Evolutionary conservation across 176 grass and related monocot genomes (phyloP).

Genomic region (Dendrocalamus sinicus): DNA sequence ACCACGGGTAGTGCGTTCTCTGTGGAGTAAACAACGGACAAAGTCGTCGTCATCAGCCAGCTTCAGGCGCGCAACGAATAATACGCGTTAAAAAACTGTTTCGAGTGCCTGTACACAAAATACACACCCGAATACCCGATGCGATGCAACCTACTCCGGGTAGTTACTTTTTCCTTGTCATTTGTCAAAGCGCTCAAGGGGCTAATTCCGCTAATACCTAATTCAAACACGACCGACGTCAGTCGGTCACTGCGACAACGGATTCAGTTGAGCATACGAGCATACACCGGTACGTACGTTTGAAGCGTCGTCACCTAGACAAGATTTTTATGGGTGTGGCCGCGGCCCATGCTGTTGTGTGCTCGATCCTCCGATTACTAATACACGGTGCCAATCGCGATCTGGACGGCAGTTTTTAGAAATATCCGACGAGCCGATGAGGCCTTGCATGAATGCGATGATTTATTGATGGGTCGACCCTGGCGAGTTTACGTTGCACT

Average conservation of each 20-base stretch:
- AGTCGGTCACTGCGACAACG: no score
- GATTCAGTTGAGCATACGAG: background rate
- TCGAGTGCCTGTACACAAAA: background rate
- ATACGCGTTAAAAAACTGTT: background rate
- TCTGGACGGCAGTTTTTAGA: background rate
- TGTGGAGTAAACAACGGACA: background rate
- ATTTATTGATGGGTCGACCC: no score
- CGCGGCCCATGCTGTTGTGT: background rate
- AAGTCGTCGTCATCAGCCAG: background rate
- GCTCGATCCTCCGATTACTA: background rate
- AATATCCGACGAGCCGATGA: background rate
- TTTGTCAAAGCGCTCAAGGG: background rate
- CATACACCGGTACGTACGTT: background rate
- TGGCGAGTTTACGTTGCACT: no score
- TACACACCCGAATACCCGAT: background rate
- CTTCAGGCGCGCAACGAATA: background rate
- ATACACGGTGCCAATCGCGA: background rate
- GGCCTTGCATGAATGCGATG: no score
- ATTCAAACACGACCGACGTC: no score
- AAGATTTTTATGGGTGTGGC: background rate
- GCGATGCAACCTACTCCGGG: background rate
- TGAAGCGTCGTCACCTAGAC: background rate
- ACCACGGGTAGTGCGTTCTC: constrained; percentile 61
- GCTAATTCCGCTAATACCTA: background rate
- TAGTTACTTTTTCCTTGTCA: background rate